A percentile compares a stretch with the other conserved stretches of the same genome.
Conservation (phyloP, 306 rosid species). For the Oxytropis ochrocephala region DNA sequence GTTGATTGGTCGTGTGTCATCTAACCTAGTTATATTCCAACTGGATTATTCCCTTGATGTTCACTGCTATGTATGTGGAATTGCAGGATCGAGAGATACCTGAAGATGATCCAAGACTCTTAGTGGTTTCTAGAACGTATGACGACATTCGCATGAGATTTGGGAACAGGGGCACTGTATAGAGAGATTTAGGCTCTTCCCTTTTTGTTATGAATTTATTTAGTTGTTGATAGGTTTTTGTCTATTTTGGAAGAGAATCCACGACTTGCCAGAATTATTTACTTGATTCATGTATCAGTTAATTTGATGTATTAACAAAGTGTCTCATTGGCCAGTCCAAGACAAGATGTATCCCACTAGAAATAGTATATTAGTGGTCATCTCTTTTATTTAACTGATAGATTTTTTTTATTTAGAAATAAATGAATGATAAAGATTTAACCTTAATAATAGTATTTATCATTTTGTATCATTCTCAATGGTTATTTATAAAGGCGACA, state of each 20-base stretch:
- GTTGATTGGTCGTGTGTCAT: not conserved
- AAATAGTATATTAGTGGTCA: not conserved
- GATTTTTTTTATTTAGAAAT: not conserved
- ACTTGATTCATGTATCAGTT: conserved; percentile 10
- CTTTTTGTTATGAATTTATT: conserved; percentile 13
- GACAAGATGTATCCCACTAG: not conserved
- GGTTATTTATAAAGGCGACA: too few relatives aligned
- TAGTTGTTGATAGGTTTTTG: conserved; percentile 5
- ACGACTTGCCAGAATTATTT: not conserved
- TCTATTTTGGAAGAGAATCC: not conserved
- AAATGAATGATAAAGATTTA: not conserved
- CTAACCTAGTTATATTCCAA: not conserved
- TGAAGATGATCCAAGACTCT: conserved; percentile 72
- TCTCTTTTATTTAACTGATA: not conserved
- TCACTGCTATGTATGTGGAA: not conserved
- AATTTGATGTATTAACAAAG: not conserved
- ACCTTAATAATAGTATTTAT: not conserved
- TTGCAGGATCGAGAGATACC: conserved; percentile 77
- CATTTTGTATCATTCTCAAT: too few relatives aligned
- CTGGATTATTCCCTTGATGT: not conserved
- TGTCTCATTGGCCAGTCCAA: not conserved
- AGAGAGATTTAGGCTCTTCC: not conserved
- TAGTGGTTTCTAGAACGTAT: conserved; percentile 36
- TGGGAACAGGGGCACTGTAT: conserved; percentile 18
- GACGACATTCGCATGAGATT: conserved; percentile 35